phyloP scores from a whole-genome alignment of 106 monocot genomes.

The Acorus gramineus region DNA sequence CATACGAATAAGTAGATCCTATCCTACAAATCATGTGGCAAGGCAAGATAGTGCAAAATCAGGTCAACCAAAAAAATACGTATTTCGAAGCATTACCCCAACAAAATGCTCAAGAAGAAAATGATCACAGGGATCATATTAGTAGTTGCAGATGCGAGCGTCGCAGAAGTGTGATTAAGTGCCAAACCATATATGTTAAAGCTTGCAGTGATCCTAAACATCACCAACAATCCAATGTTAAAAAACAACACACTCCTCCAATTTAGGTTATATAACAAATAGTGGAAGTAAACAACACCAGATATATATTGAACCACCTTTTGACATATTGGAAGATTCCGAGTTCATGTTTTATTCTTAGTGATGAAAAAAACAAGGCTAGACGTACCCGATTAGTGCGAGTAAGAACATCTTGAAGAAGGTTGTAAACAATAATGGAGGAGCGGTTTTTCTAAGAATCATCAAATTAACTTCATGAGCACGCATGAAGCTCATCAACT shows the following conservation, averaged over 20 bases:
- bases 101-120: conserved; percentile 32
- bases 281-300: too few relatives aligned
- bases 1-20: too few relatives aligned
- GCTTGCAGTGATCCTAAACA: conserved; percentile 31
- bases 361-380: neutral
- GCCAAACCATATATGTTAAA: conserved; percentile 24
- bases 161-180: conserved; percentile 33
- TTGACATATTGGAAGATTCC: neutral
- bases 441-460: conserved; percentile 28
- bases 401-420: conserved; percentile 46
- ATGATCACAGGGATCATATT: conserved; percentile 32
- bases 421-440: conserved; percentile 18
- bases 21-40: too few relatives aligned
- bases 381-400: conserved; percentile 35
- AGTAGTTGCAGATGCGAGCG: conserved; percentile 28
- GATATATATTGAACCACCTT: too few relatives aligned
- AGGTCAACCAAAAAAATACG: neutral
- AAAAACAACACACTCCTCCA: neutral
- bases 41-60: neutral
- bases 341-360: neutral
- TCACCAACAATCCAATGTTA: neutral
- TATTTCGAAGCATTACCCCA: conserved; percentile 16
- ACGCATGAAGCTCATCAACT: neutral
- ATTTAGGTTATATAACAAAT: neutral
- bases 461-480: neutral